Conservation (phyloP, 768 basidiomycete species). For the Coprinellus aureogranulatus region DNA sequence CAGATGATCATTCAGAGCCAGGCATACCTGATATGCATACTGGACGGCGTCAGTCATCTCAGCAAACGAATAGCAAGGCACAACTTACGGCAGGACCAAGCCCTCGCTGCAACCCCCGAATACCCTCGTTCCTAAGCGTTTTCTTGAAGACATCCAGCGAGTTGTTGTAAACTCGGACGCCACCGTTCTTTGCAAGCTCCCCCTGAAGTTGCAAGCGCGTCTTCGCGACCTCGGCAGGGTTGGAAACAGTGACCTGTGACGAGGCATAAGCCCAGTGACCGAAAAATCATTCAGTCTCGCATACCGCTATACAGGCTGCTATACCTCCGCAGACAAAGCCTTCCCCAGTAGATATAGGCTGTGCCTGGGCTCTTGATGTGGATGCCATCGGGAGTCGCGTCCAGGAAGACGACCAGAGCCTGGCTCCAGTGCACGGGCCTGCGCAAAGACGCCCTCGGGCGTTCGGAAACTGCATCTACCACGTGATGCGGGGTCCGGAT, state of each 20-base stretch:
- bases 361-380: slow-evolving; percentile 14
- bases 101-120: slow-evolving; percentile 91
- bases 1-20: neutral
- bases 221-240: slow-evolving; percentile 84
- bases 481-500: slow-evolving; percentile 4
- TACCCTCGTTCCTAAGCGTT: slow-evolving; percentile 87
- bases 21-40: slow-evolving; percentile 87
- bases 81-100: slow-evolving; percentile 78
- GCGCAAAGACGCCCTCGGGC: neutral
- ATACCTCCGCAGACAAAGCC: slow-evolving; percentile 87
- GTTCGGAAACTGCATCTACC: neutral
- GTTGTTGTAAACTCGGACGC: slow-evolving; percentile 79
- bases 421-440: neutral
- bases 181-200: slow-evolving; percentile 77
- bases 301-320: slow-evolving; percentile 88
- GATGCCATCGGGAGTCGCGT: slow-evolving; percentile 12
- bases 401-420: neutral
- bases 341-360: slow-evolving; percentile 63
- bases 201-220: slow-evolving; percentile 96
- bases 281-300: slow-evolving; percentile 22
- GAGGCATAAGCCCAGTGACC: slow-evolving; percentile 11
- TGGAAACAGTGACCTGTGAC: slow-evolving; percentile 72
- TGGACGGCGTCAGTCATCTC: slow-evolving; percentile 28
- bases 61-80: no score
- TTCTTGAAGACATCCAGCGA: slow-evolving; percentile 83